These are phyloP conservation scores for Hyaloperonospora brassicae DNA, from an alignment of 352 stramenopile species.

Conservation along the genomic window DNA sequence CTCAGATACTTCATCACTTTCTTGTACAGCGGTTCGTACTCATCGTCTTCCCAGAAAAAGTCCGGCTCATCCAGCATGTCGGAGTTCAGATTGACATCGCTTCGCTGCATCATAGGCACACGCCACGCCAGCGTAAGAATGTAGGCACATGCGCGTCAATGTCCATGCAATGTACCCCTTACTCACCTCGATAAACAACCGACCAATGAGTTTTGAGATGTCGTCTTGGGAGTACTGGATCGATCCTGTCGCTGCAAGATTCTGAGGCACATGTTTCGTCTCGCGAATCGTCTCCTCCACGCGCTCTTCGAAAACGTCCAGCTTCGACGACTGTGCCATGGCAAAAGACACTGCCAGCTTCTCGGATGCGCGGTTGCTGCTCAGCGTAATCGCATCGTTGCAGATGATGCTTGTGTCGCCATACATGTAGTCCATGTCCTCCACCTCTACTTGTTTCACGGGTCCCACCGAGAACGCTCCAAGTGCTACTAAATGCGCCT, in stretches of 20 bases:
- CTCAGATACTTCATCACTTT: slow-evolving; percentile 90
- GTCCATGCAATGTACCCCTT: neutral
- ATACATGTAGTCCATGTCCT: slow-evolving; percentile 88
- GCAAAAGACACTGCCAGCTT: slow-evolving; percentile 90
- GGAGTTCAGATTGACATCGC: slow-evolving; percentile 90
- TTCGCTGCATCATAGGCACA: slow-evolving; percentile 48
- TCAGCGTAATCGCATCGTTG: slow-evolving; percentile 84
- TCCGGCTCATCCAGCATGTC: slow-evolving; percentile 92
- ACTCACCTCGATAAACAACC: slow-evolving; percentile 81
- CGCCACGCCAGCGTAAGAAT: slow-evolving; percentile 6
- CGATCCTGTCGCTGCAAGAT: slow-evolving; percentile 79
- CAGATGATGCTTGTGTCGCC: slow-evolving; percentile 53
- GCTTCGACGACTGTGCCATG: slow-evolving; percentile 88
- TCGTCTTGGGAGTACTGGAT: slow-evolving; percentile 87
- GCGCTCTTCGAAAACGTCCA: slow-evolving; percentile 90
- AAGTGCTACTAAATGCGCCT: slow-evolving; percentile 60
- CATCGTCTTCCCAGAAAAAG: slow-evolving; percentile 92
- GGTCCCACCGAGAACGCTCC: slow-evolving; percentile 51
- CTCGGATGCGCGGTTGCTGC: slow-evolving; percentile 73
- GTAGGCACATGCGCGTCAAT: neutral
- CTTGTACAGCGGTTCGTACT: slow-evolving; percentile 89
- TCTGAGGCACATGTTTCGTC: slow-evolving; percentile 85
- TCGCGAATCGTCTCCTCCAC: slow-evolving; percentile 84
- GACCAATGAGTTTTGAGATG: slow-evolving; percentile 88
- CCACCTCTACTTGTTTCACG: slow-evolving; percentile 78